Base-by-base conservation (phyloP, 169 alveolate genomes). In the Hepatocystis sp. region DNA sequence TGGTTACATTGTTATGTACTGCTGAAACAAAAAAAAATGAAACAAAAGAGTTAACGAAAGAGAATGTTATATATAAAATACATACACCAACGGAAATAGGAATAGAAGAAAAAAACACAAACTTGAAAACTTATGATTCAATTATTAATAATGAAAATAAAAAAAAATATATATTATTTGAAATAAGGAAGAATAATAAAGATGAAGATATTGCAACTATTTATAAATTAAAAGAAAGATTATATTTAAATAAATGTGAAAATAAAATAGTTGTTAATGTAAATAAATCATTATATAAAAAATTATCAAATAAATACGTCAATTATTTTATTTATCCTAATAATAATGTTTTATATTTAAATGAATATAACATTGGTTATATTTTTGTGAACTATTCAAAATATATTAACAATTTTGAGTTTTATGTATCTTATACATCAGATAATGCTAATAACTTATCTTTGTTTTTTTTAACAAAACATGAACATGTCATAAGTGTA, bases 361-460 rank as follows among this genome's bases (percentile, higher is more conserved):
- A 56, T 51, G 86, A 71, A 19, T 71, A 56, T 28, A 71, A 71
- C 44, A 36, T 61, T 19, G 8, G 34, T 19, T 55, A 55, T 34
- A 71, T 71, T 25, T 71, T 56, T 71, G 53, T 71, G 51, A 71
- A 34, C 8, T 71, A 28, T 25, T 71, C 86, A 28, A 71, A 34
- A 23, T 71, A 44, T 58, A 36, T 71, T 15, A 40, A 56, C 3
- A 19, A 36, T 42, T 56, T 58, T 36, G 78, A 71, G 39, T 71
- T 71, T 44, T 23, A 49, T 44, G 55, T 71, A 56, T 56, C 68
- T 4, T 71, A 40, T 71, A 25, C 2, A 17, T 44, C 28, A 19
- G 86, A 71, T 4, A 49, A 52, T 21, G 30, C 30, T 4, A 40
- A 71, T 17, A 10, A 71, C 32, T 3, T 46, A 4, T 7, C 23